Base-by-base conservation (phyloP, 2,329 filamentous ascomycete genomes). In the Lizonia empirigonia region DNA sequence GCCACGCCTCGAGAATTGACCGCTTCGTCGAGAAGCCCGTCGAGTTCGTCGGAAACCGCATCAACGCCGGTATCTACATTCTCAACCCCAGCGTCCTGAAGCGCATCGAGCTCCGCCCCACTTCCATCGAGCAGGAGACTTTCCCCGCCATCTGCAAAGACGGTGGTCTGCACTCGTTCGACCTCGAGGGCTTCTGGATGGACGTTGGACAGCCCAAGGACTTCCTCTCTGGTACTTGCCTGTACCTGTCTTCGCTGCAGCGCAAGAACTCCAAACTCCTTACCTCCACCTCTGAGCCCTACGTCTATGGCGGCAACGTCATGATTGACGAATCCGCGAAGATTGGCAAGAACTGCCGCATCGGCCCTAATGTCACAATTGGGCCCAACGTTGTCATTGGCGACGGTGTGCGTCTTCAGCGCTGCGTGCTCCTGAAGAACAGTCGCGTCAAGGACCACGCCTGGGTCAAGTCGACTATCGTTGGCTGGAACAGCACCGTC, bases 1-100 rank as follows among this genome's bases (percentile, higher is more conserved):
- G 87, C 76, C 91, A 96, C 78, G 79, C 90, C 46, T 90, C 91
- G 37, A 86, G 90, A 72, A 97, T 99, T 76, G 94, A 99, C 78
- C 91, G 94, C 64, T 99, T 99, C 80, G 94, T 99, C 64, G 93
- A 99, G 85, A 99, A 99, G 83, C 93, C 93, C 29, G 90, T 97
- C 73, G 91, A 97, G 79, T 97, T 97, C 72, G 93, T 97, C 51
- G 93, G 93, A 68, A 97, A 97, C 84, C 89, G 93, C 62, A 97
- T 97, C 83, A 97, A 97, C 70, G 94, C 93, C 64, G 94, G 94
- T 78, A 90, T 97, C 78, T 97, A 97, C 82, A 96, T 97, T 68
- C 83, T 97, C 69, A 97, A 97, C 82, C 91, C 92, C 39, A 91
- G 88, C 42, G 86, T 97, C 32, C 85, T 99, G 54, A 81, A 87